These are phyloP conservation scores for Mimosa pudica DNA, from an alignment of 306 rosid species.

Conservation along the genomic window DNA sequence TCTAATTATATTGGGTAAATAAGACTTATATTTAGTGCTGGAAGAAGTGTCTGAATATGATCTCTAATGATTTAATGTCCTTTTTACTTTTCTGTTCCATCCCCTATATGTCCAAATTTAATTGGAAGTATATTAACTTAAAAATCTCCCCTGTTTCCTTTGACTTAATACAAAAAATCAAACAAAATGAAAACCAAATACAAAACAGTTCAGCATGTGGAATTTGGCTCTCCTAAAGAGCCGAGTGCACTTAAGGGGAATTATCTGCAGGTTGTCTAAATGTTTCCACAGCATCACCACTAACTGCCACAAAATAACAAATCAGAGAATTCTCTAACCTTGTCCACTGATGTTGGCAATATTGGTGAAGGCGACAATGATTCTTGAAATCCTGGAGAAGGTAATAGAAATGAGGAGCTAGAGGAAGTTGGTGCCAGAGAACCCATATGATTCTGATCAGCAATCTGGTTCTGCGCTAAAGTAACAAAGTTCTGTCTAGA, in stretches of 20 bases:
- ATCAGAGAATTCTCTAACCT: slow-evolving; percentile 44
- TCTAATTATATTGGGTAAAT: too few relatives aligned
- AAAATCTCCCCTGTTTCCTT: background rate
- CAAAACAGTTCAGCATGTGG: slow-evolving; percentile 14
- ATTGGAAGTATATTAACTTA: background rate
- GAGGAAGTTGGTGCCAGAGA: slow-evolving; percentile 34
- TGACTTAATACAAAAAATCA: background rate
- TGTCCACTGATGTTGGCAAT: slow-evolving; percentile 36
- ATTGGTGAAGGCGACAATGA: slow-evolving; percentile 59
- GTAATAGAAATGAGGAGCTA: slow-evolving; percentile 40
- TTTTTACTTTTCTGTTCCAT: background rate
- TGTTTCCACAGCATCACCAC: background rate
- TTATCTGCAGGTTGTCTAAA: background rate
- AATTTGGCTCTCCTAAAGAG: background rate
- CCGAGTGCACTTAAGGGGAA: background rate
- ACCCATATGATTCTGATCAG: slow-evolving; percentile 37
- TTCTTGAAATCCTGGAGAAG: slow-evolving; percentile 46
- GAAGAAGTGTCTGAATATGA: background rate
- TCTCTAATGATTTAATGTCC: background rate
- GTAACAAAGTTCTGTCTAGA: slow-evolving; percentile 40
- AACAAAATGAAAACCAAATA: slow-evolving; percentile 27
- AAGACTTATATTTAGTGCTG: too few relatives aligned
- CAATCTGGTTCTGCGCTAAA: slow-evolving; percentile 39
- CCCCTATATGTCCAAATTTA: slow-evolving; percentile 18
- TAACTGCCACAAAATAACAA: too few relatives aligned